phyloP scores from a whole-genome alignment of 2,329 filamentous ascomycete genomes.

The Lasiodiplodia gonubiensis region DNA sequence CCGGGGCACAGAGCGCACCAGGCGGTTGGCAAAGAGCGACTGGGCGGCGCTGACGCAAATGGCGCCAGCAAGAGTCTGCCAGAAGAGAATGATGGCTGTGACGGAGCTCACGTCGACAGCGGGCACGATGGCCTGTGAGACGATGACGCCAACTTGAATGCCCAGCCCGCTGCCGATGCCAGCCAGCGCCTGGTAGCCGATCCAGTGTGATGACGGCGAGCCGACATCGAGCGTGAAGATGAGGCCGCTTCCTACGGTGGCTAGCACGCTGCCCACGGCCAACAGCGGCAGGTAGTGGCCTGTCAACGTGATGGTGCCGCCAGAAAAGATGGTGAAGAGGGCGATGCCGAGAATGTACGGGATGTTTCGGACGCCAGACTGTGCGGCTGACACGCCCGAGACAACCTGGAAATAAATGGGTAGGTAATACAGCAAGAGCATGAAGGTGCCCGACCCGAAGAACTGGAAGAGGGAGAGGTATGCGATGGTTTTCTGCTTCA shows the following conservation, averaged over 20 bases:
- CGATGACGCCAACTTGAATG: conserved; percentile 50
- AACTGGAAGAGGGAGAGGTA: conserved; percentile 45
- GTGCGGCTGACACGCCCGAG: conserved; percentile 40
- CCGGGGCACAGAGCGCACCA: conserved; percentile 42
- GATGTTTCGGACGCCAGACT: conserved; percentile 51
- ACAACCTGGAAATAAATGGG: conserved; percentile 58
- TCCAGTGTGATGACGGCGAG: conserved; percentile 50
- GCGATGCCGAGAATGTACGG: conserved; percentile 46
- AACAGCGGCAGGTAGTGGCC: conserved; percentile 46
- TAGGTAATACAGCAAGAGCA: conserved; percentile 52
- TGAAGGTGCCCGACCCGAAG: conserved; percentile 44
- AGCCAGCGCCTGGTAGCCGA: conserved; percentile 55
- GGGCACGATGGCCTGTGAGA: conserved; percentile 46
- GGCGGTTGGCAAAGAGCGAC: conserved; percentile 49
- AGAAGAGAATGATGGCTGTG: conserved; percentile 50
- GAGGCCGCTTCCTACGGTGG: conserved; percentile 48
- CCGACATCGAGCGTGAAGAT: conserved; percentile 48
- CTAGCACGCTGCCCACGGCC: conserved; percentile 39
- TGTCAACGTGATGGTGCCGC: conserved; percentile 35
- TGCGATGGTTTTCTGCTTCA: conserved; percentile 46
- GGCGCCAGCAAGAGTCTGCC: conserved; percentile 51
- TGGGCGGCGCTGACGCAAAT: conserved; percentile 52
- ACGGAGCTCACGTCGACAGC: conserved; percentile 47
- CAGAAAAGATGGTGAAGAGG: conserved; percentile 36
- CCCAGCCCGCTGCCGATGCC: conserved; percentile 52